Percentiles rank a stretch among this genome's conserved stretches.
These are phyloP conservation scores for Rhizophora mangle DNA, from an alignment of 345 rosid genomes.

Conservation along the genomic window DNA sequence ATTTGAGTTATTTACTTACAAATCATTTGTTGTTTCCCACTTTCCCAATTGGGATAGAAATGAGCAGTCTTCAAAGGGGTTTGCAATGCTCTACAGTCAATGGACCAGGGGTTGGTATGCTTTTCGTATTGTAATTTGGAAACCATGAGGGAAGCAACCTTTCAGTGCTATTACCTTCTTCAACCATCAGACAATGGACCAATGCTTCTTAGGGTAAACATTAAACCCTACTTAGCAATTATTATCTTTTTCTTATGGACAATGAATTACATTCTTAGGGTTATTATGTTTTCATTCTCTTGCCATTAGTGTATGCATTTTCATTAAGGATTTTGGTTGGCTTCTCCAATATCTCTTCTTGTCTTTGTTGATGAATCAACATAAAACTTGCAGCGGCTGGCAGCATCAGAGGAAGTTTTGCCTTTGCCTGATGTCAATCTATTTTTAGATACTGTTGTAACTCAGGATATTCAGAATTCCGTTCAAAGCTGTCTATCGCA, in stretches of 20 bases:
- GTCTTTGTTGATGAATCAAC: constrained; percentile 20
- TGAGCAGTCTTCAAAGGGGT: constrained; percentile 76
- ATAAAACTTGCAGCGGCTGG: constrained; percentile 62
- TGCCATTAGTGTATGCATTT: constrained; percentile 3
- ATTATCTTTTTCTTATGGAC: constrained; percentile 5
- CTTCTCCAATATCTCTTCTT: not conserved
- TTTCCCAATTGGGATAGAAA: constrained; percentile 10
- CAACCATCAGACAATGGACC: constrained; percentile 85
- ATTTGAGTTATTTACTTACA: not conserved
- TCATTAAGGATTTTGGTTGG: not conserved
- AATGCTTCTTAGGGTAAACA: constrained; percentile 82
- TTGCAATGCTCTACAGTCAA: constrained; percentile 56
- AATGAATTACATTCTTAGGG: not conserved
- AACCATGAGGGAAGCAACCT: constrained; percentile 48
- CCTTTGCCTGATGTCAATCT: constrained; percentile 49
- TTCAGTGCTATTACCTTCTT: constrained; percentile 75
- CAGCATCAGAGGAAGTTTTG: constrained; percentile 71
- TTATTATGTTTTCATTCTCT: constrained; percentile 4
- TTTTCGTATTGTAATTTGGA: constrained; percentile 64
- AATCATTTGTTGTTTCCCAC: constrained; percentile 7
- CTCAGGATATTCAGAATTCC: constrained; percentile 56
- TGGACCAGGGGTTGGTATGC: constrained; percentile 82
- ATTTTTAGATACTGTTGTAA: constrained; percentile 39
- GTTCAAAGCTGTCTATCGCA: constrained; percentile 49
- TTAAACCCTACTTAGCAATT: constrained; percentile 14